phyloP scores from a whole-genome alignment of 345 rosid species.

The Melaleuca alternifolia region DNA sequence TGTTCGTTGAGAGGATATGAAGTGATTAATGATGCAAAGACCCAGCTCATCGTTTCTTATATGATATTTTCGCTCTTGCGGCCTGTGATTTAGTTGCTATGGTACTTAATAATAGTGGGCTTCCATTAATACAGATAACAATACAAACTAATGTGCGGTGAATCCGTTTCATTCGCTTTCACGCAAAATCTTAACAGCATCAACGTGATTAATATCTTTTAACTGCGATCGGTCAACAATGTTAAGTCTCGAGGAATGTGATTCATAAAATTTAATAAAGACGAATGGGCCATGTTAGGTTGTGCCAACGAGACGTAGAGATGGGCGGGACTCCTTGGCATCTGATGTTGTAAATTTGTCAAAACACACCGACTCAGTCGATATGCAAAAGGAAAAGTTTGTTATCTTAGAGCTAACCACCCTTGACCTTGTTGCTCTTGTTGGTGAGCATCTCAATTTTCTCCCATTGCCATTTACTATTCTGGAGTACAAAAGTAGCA shows the following conservation, averaged over 20 bases:
- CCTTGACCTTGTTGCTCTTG: conserved; percentile 28
- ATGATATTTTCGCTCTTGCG: no score
- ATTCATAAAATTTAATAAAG: neutral
- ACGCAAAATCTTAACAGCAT: neutral
- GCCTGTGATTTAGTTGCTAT: no score
- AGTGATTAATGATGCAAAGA: no score
- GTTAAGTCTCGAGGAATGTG: neutral
- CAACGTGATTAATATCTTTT: no score
- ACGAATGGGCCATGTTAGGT: conserved; percentile 1
- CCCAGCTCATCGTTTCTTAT: no score
- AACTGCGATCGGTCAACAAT: no score
- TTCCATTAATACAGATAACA: no score
- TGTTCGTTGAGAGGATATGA: no score
- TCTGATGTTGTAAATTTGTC: conserved; percentile 16
- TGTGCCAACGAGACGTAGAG: conserved; percentile 31
- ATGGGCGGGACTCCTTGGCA: conserved; percentile 20
- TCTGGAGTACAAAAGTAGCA: no score
- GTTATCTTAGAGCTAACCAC: conserved; percentile 7
- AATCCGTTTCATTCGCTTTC: neutral
- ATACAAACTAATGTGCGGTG: no score
- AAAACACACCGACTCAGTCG: conserved; percentile 8
- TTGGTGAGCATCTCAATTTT: conserved; percentile 8
- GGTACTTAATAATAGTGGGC: no score
- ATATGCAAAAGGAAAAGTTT: conserved; percentile 13
- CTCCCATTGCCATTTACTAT: no score